Conservation (phyloP, 2,329 filamentous ascomycete genomes). For the Hirsutella minnesotensis region DNA sequence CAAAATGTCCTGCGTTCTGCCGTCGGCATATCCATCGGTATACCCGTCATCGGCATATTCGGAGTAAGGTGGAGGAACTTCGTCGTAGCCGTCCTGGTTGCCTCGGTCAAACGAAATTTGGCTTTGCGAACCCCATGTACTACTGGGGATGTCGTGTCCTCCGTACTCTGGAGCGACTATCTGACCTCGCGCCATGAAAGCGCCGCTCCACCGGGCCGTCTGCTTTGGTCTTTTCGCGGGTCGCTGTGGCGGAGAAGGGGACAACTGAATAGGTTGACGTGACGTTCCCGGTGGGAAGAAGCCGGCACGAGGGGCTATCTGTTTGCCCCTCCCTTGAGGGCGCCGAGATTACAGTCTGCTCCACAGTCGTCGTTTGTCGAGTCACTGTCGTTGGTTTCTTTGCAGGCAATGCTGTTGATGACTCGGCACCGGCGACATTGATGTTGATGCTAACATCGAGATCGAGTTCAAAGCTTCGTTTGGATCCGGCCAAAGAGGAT, state of each 20-base stretch:
- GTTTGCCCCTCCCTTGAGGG: too few relatives aligned
- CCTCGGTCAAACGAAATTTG: background rate
- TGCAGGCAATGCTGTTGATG: too few relatives aligned
- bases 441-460: too few relatives aligned
- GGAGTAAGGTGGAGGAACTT: constrained; percentile 10
- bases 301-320: constrained; percentile 8
- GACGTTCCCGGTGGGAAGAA: constrained; percentile 4
- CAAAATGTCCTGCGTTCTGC: constrained; percentile 4
- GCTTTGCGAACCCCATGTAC: too few relatives aligned
- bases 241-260: background rate
- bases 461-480: too few relatives aligned
- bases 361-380: background rate
- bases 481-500: too few relatives aligned
- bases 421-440: too few relatives aligned
- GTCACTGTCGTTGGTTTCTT: background rate
- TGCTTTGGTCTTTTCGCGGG: constrained; percentile 6
- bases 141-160: too few relatives aligned
- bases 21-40: too few relatives aligned
- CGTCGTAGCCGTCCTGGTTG: constrained; percentile 1
- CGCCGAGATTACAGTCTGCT: too few relatives aligned
- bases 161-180: constrained; percentile 4
- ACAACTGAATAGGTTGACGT: constrained; percentile 2
- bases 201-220: constrained; percentile 15
- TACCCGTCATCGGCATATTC: too few relatives aligned
- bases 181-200: constrained; percentile 11